These are phyloP conservation scores for Paecilomyces dactylethromorphus DNA, from an alignment of 2,329 filamentous ascomycete genomes.

Conservation along the genomic window DNA sequence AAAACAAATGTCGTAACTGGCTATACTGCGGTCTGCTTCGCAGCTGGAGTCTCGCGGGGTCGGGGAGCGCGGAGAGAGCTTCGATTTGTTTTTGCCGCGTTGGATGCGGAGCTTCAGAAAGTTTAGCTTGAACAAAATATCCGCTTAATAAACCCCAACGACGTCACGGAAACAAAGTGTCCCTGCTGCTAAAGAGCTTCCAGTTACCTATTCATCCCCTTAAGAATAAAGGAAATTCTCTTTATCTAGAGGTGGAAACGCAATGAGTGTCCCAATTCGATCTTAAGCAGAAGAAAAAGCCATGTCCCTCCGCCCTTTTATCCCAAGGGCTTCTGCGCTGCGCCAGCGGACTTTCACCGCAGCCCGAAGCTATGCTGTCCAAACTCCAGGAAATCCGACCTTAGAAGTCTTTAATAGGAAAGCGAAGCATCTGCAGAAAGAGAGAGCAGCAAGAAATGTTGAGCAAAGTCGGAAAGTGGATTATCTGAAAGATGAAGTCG, in stretches of 20 bases:
- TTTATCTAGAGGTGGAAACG: not conserved
- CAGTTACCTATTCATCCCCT: no score
- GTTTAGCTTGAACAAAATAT: not conserved
- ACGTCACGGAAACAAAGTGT: not conserved
- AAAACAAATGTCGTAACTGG: not conserved
- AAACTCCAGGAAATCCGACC: conserved; percentile 67
- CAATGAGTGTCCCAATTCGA: not conserved
- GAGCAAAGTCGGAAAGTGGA: conserved; percentile 73
- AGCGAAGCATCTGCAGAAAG: conserved; percentile 85
- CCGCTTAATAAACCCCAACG: not conserved
- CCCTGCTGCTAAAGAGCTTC: not conserved
- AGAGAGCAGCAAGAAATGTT: conserved; percentile 67
- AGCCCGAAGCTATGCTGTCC: conserved; percentile 63
- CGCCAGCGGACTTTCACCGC: conserved; percentile 11
- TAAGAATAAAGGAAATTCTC: no score
- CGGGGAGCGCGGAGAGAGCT: not conserved
- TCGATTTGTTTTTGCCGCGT: not conserved
- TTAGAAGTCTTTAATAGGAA: conserved; percentile 87
- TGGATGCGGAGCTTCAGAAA: not conserved
- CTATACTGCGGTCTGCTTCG: not conserved
- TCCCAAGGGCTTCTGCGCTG: conserved; percentile 8
- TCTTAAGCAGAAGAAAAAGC: not conserved
- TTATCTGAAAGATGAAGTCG: conserved; percentile 91
- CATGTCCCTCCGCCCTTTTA: conserved; percentile 19
- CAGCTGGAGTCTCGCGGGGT: not conserved